A percentile compares a stretch with the other conserved stretches of the same genome.
These are phyloP conservation scores for Eremochloa ophiuroides DNA, from an alignment of 176 grass and related monocot species.

Conservation along the genomic window DNA sequence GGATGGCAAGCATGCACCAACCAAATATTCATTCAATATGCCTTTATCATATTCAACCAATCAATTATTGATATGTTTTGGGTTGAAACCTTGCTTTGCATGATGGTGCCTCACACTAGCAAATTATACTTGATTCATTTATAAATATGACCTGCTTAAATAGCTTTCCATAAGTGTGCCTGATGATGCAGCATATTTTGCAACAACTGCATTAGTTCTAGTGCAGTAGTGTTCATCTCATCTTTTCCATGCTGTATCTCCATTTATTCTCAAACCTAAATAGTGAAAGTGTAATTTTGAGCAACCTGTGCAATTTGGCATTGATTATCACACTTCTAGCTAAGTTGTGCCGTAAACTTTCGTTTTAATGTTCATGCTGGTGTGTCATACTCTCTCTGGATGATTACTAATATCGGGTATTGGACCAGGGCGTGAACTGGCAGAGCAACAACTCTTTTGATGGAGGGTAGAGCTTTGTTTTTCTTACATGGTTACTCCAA, in stretches of 20 bases:
- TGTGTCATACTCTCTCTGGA: not conserved
- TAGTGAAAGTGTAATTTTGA: not conserved
- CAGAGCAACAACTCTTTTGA: conserved; percentile 50
- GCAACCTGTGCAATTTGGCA: not conserved
- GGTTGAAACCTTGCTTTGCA: not conserved
- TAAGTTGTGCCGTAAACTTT: not conserved
- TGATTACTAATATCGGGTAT: conserved; percentile 20
- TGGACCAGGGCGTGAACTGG: conserved; percentile 57
- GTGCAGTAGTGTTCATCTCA: not conserved
- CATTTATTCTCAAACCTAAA: not conserved
- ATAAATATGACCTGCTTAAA: not conserved
- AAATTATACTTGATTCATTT: not conserved
- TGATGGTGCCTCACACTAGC: not conserved
- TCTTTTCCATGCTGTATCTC: not conserved
- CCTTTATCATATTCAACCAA: not conserved
- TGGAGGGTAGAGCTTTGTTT: conserved; percentile 47
- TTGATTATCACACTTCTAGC: not conserved
- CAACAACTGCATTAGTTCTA: not conserved
- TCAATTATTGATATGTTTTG: not conserved
- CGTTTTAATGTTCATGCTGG: not conserved
- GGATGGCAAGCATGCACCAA: not conserved
- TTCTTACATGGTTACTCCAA: not conserved
- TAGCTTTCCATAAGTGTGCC: not conserved
- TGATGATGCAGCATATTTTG: not conserved
- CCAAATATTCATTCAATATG: not conserved